phyloP scores from a whole-genome alignment of 2,329 filamentous ascomycete species.

The Exophiala bonariae region DNA sequence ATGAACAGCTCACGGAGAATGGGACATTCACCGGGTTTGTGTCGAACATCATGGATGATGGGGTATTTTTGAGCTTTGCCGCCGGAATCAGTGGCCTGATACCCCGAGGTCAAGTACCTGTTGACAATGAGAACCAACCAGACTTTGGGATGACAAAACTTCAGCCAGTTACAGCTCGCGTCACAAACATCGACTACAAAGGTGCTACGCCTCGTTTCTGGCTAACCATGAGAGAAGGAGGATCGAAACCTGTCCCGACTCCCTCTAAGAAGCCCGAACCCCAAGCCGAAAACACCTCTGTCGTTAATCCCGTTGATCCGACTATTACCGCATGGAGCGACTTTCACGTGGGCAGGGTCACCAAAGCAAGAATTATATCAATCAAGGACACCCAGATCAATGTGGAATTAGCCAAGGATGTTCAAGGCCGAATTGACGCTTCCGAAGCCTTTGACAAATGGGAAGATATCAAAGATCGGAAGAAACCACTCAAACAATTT shows the following conservation, averaged over 20 bases:
- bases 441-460: slow-evolving; percentile 87
- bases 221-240: slow-evolving; percentile 57
- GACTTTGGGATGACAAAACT: slow-evolving; percentile 78
- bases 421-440: slow-evolving; percentile 89
- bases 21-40: slow-evolving; percentile 75
- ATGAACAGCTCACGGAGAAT: slow-evolving; percentile 71
- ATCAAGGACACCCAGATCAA: slow-evolving; percentile 92
- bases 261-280: slow-evolving; percentile 30
- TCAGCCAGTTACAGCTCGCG: slow-evolving; percentile 71
- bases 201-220: slow-evolving; percentile 63
- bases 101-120: slow-evolving; percentile 73
- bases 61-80: slow-evolving; percentile 85
- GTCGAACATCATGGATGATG: slow-evolving; percentile 76
- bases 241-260: slow-evolving; percentile 41
- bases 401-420: slow-evolving; percentile 79
- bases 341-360: slow-evolving; percentile 69
- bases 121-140: slow-evolving; percentile 65
- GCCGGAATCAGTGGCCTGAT: slow-evolving; percentile 75
- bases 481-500: slow-evolving; percentile 76
- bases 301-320: slow-evolving; percentile 64
- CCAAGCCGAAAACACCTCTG: slow-evolving; percentile 37
- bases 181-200: slow-evolving; percentile 70
- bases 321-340: slow-evolving; percentile 67
- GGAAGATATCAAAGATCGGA: slow-evolving; percentile 81
- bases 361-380: slow-evolving; percentile 76